Conservation (phyloP, 1,139 yeast species). For the Taphrina sp. region DNA sequence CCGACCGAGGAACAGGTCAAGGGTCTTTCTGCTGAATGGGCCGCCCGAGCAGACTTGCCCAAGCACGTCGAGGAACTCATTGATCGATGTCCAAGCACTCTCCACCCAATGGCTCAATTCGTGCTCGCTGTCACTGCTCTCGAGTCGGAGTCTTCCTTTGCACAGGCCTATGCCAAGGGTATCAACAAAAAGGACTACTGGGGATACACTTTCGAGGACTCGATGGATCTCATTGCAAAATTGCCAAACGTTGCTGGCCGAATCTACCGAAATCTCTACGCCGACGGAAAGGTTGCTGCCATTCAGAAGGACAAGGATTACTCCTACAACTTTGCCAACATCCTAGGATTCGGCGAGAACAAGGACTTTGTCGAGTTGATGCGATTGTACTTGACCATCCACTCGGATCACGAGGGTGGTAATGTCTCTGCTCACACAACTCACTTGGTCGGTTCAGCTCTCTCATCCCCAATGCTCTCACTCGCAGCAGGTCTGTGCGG, state of each 20-base stretch:
- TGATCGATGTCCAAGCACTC: constrained; percentile 56
- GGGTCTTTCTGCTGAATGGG: constrained; percentile 56
- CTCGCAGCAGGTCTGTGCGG: constrained; percentile 95
- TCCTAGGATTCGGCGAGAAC: constrained; percentile 80
- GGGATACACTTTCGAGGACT: constrained; percentile 90
- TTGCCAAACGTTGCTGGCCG: constrained; percentile 90
- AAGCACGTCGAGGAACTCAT: constrained; percentile 54
- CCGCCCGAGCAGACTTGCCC: constrained; percentile 59
- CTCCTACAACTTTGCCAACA: constrained; percentile 82
- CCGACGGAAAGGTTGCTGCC: constrained; percentile 69
- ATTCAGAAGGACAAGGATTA: constrained; percentile 78
- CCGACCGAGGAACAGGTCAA: constrained; percentile 59
- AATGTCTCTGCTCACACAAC: constrained; percentile 97
- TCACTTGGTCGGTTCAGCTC: constrained; percentile 93
- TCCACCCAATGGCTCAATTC: constrained; percentile 72
- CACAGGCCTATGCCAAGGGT: constrained; percentile 67
- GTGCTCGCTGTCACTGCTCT: constrained; percentile 65
- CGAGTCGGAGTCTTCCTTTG: constrained; percentile 61
- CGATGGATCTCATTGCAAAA: constrained; percentile 82
- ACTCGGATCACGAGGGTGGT: constrained; percentile 99
- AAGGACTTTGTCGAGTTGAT: constrained; percentile 81
- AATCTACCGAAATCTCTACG: constrained; percentile 86
- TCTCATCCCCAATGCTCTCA: constrained; percentile 88
- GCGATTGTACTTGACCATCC: constrained; percentile 90
- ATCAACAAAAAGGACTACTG: constrained; percentile 64